Evolutionary conservation across 208 protist genomes (phyloP), one percentile per base, ranked within the genome.

Genomic region (Leishmania arabica): DNA sequence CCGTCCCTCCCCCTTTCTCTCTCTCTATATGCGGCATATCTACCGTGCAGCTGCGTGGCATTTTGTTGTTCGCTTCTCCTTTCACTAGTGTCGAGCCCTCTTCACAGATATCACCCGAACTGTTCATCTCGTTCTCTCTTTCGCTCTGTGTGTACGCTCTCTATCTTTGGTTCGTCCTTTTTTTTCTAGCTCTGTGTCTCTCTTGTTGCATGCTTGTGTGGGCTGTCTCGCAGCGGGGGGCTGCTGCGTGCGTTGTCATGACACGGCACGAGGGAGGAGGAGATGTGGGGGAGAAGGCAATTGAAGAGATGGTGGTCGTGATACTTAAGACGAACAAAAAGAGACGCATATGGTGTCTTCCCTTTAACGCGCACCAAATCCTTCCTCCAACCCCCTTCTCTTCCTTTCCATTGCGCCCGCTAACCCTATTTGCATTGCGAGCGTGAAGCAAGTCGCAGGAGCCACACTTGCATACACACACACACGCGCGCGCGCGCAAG

Each of bases 41-140:
- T n/a, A 49, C 65, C 13, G 58, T 72, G n/a, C 53, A 49, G 78
- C 11, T 79, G 58, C 78, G 31, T 54, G 47, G 7, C 73, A 65
- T 64, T 86, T 83, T 83, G 31, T 37, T 65, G 78, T 31, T 69
- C 79, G 31, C 21, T 54, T 64, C 19, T 60, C 27, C n/a, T 62
- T 83, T 56, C 15, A 82, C 80, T n/a, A 54, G 21, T 80, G 19
- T 45, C 69, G 2, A 15, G 15, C 79, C 83, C 21, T 64, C 66
- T 65, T n/a, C 65, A 53, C 73, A 53, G 21, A 66, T 13, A 0
- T 21, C 49, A 68, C 11, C 11, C 9, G 27, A 27, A 40, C 31
- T 68, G 31, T 7, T 68, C 31, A 40, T 45, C 70, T 82, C 17
- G 5, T 71, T 85, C 17, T 82, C 66, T 70, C 54, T 56, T 60